Percentiles rank a stretch among this genome's conserved stretches.
Evolutionary conservation across 805 yeast species (phyloP).

Genomic region (Kluyveromyces nonfermentans): DNA sequence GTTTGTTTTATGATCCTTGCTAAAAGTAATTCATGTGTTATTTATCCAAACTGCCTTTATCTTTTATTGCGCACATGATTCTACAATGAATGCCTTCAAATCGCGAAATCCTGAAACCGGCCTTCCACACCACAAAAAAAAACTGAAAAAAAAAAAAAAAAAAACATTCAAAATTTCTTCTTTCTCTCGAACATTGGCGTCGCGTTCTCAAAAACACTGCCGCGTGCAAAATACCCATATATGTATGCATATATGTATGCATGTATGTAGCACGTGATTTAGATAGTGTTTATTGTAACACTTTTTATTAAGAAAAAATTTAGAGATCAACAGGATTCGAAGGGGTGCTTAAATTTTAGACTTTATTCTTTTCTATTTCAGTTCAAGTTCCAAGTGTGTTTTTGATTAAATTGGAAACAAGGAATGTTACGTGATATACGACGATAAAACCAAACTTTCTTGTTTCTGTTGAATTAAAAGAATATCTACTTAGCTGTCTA

Average conservation of each 20-base stretch:
- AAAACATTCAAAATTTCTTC: neutral
- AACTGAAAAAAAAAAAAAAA: too few relatives aligned
- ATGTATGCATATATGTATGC: too few relatives aligned
- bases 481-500: neutral
- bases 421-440: neutral
- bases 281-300: neutral
- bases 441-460: neutral
- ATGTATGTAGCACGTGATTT: neutral
- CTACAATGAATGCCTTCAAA: neutral
- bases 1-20: neutral
- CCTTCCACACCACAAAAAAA: neutral
- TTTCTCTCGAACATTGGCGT: neutral
- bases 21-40: neutral
- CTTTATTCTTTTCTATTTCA: too few relatives aligned
- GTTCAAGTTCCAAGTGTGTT: too few relatives aligned
- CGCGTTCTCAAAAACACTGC: neutral
- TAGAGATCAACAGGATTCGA: neutral
- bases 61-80: neutral
- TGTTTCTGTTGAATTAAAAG: neutral
- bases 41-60: neutral
- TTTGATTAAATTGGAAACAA: too few relatives aligned
- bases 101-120: neutral
- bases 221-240: neutral
- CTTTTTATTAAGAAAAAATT: too few relatives aligned
- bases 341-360: neutral